Evolutionary conservation across 1,284 basidiomycete species (phyloP).

Genomic region (Ustilago nuda): DNA sequence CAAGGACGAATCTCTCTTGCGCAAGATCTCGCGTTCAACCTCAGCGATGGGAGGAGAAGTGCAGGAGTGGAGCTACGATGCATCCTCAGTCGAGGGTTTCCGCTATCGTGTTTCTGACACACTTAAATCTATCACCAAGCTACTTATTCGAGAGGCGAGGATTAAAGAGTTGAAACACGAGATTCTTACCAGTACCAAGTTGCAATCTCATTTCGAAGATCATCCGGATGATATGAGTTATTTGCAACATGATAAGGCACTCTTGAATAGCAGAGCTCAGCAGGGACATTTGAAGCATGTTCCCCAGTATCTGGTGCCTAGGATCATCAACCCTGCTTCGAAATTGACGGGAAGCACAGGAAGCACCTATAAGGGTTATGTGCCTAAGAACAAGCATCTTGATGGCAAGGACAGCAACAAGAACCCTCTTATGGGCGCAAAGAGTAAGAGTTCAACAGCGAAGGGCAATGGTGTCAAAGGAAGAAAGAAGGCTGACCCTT

Average conservation of each 20-base stretch:
- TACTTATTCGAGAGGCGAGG: conserved; percentile 87
- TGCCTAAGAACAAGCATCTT: conserved; percentile 35
- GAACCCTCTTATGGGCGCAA: background rate
- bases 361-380: conserved; percentile 27
- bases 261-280: conserved; percentile 87
- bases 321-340: conserved; percentile 73
- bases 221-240: conserved; percentile 94
- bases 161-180: conserved; percentile 94
- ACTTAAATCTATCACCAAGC: conserved; percentile 85
- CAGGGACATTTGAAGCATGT: conserved; percentile 89
- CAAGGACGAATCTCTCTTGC: conserved; percentile 82
- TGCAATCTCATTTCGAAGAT: conserved; percentile 97
- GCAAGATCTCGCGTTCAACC: conserved; percentile 47
- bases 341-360: conserved; percentile 6
- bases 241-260: conserved; percentile 91
- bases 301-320: conserved; percentile 90
- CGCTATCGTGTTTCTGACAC: conserved; percentile 98
- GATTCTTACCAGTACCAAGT: conserved; percentile 92
- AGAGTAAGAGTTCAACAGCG: conserved; percentile 12
- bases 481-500: conserved; percentile 55
- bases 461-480: conserved; percentile 7
- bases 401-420: conserved; percentile 6
- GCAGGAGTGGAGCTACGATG: conserved; percentile 92
- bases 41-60: conserved; percentile 74
- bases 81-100: conserved; percentile 81